A percentile compares a stretch with the other conserved stretches of the same genome.
phyloP scores from a whole-genome alignment of 1,284 basidiomycete genomes.

The Boletellus sp. region DNA sequence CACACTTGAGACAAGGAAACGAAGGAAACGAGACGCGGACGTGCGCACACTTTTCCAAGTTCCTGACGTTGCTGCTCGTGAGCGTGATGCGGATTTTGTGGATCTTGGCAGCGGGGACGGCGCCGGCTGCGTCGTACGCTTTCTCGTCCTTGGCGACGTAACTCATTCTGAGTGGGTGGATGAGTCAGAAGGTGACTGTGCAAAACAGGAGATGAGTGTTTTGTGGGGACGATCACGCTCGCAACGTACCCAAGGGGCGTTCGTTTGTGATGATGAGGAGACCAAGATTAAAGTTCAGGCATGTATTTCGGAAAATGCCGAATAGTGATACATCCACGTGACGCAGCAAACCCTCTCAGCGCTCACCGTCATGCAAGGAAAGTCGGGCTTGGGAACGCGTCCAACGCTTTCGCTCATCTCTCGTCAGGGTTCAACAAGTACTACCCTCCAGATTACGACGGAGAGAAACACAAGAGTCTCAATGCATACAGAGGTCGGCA shows the following conservation, averaged over 20 bases:
- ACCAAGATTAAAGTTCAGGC: constrained; percentile 29
- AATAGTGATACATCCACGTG: constrained; percentile 9
- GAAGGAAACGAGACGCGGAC: background rate
- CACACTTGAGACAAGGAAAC: background rate
- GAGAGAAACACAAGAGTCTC: constrained; percentile 74
- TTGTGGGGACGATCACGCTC: background rate
- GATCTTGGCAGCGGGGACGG: constrained; percentile 84
- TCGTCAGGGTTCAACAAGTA: constrained; percentile 81
- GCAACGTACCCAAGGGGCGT: constrained; percentile 21
- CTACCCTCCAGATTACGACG: constrained; percentile 91
- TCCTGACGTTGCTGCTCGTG: constrained; percentile 96
- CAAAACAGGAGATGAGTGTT: constrained; percentile 5
- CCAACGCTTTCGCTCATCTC: constrained; percentile 14
- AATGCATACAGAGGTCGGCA: constrained; percentile 71
- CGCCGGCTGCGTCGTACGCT: constrained; percentile 93
- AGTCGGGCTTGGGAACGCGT: constrained; percentile 17
- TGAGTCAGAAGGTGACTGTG: constrained; percentile 80
- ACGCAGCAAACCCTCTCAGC: background rate
- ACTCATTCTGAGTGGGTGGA: constrained; percentile 75
- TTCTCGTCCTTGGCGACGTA: constrained; percentile 99
- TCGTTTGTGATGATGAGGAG: constrained; percentile 15
- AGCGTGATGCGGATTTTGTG: constrained; percentile 99
- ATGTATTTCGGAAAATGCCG: constrained; percentile 21
- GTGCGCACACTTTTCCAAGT: constrained; percentile 92
- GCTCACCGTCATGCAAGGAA: constrained; percentile 35